These are phyloP conservation scores for Solanum rostratum DNA, from an alignment of 257 asterid genomes.

Conservation along the genomic window DNA sequence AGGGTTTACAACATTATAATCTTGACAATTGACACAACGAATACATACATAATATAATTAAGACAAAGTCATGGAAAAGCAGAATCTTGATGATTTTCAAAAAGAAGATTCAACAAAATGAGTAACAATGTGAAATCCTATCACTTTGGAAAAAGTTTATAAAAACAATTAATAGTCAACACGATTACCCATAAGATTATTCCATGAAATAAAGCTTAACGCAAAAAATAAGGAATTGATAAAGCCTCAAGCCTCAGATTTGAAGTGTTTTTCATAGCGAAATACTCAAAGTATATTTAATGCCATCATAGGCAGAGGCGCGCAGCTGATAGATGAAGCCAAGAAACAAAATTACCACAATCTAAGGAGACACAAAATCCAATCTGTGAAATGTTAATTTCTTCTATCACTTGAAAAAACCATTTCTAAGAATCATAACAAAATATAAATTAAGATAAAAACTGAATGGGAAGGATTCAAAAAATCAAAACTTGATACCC, in stretches of 20 bases:
- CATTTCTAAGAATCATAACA: background rate
- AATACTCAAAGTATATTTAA: conserved; percentile 54
- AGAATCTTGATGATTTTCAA: background rate
- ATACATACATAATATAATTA: background rate
- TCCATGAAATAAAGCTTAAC: background rate
- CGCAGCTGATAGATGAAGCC: background rate
- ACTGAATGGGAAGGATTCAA: background rate
- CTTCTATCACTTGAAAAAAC: background rate
- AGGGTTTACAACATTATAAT: background rate
- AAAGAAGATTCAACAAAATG: background rate
- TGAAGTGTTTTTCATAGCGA: conserved; percentile 19
- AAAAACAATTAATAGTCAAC: background rate
- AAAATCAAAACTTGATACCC: no score
- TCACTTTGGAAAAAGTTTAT: background rate
- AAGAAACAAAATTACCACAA: background rate
- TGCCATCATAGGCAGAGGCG: conserved; percentile 39
- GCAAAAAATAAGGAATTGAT: background rate
- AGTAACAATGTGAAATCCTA: background rate
- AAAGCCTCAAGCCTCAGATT: conserved; percentile 34
- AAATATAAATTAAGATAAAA: background rate
- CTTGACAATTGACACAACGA: background rate
- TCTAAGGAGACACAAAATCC: background rate
- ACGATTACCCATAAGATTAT: background rate
- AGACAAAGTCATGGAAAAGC: background rate
- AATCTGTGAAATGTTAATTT: background rate